Evolutionary conservation across 2,329 filamentous ascomycete genomes (phyloP), one percentile per base, ranked within the genome.

Genomic region (Monosporascus sp.): DNA sequence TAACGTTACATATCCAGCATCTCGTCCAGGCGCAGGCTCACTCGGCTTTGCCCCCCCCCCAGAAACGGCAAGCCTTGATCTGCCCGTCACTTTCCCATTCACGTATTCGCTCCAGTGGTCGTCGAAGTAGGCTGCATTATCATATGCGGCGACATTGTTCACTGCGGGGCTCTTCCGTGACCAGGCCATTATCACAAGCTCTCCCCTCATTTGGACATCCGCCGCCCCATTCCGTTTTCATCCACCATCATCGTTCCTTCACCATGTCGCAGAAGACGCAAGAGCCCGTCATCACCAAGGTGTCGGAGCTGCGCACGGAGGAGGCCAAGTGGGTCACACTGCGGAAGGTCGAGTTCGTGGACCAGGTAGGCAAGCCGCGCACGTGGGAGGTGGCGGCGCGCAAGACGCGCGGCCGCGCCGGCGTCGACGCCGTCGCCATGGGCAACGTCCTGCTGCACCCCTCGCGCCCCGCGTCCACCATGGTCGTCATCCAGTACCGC

Each of bases 351-450:
- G 72, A 77, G 39, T 86, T 83, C 69, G 72, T 72, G 37, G 82
- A 85, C 65, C 79, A 83, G 44, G 66, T 73, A 34, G 80, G 79
- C 63, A 74, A 73, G 34, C 58, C 71, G 9, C 77, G 82, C 53
- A 78, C 74, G 4, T 85, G 82, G 82, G 83, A 86, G 63, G 79
- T 79, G 3, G 80, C 79, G 3, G 74, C 79, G 56, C 80, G 83
- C 51, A 76, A 78, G 56, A 85, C 82, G 0, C 76, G 82, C 22
- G 74, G 74, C 14, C 74, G 76, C 1, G 69, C 72, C 3, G 77
- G 75, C 54, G 78, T 85, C 53, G 83, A 86, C 58, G 82, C 80
- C 45, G 82, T 86, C 5, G 81, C 82, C 48, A 83, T 86, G 56
- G 77, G 82, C 51, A 83, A 83, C 50, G 75, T 86, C 55, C 72